A percentile compares a stretch with the other conserved stretches of the same genome.
Conservation (phyloP, 139 green algal genomes). For the Picochlorum costavermella region DNA sequence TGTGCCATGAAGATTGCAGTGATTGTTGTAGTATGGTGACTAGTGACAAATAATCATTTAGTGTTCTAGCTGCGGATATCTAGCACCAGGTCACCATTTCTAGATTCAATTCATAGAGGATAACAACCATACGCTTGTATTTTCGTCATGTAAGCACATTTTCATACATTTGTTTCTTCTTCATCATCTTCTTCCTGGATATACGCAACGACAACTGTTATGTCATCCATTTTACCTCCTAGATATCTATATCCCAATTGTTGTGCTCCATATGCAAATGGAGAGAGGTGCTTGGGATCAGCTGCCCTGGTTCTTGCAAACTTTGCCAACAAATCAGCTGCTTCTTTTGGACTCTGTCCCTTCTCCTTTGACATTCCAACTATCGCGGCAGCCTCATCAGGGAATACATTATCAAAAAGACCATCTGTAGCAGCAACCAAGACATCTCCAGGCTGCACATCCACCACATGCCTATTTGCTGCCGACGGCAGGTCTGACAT, state of each 20-base stretch:
- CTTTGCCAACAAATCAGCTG: constrained; percentile 38
- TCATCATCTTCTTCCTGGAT: constrained; percentile 16
- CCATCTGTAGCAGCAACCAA: constrained; percentile 88
- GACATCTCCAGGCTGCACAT: constrained; percentile 74
- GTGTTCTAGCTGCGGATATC: too few relatives aligned
- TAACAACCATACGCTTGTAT: too few relatives aligned
- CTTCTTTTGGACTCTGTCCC: constrained; percentile 27
- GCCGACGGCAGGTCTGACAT: constrained; percentile 49
- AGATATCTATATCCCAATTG: constrained; percentile 33
- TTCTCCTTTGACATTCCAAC: constrained; percentile 20
- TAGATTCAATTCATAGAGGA: too few relatives aligned
- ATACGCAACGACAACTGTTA: constrained; percentile 70
- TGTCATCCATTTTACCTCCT: constrained; percentile 80
- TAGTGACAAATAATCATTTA: too few relatives aligned
- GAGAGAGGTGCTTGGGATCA: constrained; percentile 61
- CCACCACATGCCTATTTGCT: constrained; percentile 41
- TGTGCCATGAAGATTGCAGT: too few relatives aligned
- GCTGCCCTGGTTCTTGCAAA: constrained; percentile 32
- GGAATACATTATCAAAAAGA: constrained; percentile 97
- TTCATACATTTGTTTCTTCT: neutral
- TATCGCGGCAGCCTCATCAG: constrained; percentile 66
- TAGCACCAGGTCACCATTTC: too few relatives aligned
- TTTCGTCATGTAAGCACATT: too few relatives aligned
- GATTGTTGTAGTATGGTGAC: too few relatives aligned
- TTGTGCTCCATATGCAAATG: constrained; percentile 70